phyloP scores from a whole-genome alignment of 225 moss, liverwort and hornwort species.

The Straminergon stramineum region DNA sequence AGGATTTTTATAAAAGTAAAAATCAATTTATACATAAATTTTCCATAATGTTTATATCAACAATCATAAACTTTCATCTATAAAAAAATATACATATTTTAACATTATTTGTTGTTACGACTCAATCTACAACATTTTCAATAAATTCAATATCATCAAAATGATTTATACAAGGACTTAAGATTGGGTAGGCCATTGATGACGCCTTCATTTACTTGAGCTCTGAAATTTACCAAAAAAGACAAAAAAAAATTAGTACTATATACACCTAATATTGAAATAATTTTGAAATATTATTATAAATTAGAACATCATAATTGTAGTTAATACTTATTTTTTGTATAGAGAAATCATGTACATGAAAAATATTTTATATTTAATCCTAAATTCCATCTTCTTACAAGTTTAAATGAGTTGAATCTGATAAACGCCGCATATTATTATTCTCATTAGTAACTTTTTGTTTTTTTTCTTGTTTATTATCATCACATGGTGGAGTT shows the following conservation, averaged over 20 bases:
- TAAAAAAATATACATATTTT: no score
- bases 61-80: neutral
- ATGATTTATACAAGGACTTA: slow-evolving; percentile 3
- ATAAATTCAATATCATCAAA: neutral
- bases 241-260: no score
- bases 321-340: neutral
- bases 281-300: neutral
- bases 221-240: neutral
- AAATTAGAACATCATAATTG: no score
- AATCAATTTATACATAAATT: neutral
- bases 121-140: neutral
- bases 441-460: neutral
- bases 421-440: neutral
- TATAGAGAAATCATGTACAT: neutral
- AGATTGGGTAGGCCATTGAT: slow-evolving; percentile 19
- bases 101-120: neutral
- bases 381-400: neutral
- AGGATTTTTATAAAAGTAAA: neutral
- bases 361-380: neutral
- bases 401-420: neutral
- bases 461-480: neutral
- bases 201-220: neutral
- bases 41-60: no score
- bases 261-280: neutral
- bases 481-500: slow-evolving; percentile 25